These are phyloP conservation scores for Eudorina sp. DNA, from an alignment of 139 green algal species.

Conservation along the genomic window DNA sequence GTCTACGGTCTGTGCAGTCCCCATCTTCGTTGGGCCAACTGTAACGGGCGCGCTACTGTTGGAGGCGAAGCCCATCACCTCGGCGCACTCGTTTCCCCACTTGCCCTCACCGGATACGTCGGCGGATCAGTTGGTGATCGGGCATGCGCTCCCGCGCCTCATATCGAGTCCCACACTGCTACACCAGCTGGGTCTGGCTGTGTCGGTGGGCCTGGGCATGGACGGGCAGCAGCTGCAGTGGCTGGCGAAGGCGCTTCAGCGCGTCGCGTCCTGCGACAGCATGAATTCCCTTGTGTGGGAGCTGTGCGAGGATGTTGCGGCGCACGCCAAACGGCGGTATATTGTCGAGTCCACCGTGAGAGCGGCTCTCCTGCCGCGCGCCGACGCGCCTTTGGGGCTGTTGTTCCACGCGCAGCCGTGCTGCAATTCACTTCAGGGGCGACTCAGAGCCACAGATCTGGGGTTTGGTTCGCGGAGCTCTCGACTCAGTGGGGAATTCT, in stretches of 20 bases:
- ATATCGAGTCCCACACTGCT: background rate
- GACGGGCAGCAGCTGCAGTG: slow-evolving; percentile 14
- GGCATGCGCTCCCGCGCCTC: background rate
- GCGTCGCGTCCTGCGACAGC: background rate
- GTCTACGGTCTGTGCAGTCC: background rate
- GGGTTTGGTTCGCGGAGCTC: no score
- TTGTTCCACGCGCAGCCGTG: slow-evolving; percentile 24
- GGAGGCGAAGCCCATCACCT: background rate
- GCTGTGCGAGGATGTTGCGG: slow-evolving; percentile 23
- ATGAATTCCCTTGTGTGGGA: slow-evolving; percentile 22
- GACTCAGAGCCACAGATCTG: no score
- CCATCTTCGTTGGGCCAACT: background rate
- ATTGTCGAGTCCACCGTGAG: slow-evolving; percentile 1
- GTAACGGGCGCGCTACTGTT: slow-evolving; percentile 5
- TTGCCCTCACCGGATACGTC: no score
- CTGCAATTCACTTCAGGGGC: no score
- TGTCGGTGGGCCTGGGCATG: background rate
- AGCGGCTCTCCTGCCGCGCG: slow-evolving; percentile 5
- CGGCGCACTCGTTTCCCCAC: no score
- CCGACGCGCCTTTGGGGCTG: background rate
- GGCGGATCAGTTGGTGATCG: no score
- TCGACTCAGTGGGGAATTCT: no score
- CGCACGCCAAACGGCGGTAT: background rate
- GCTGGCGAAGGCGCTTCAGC: background rate
- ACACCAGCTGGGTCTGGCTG: slow-evolving; percentile 21